phyloP scores from a whole-genome alignment of 345 rosid species.

The Corchorus olitorius region DNA sequence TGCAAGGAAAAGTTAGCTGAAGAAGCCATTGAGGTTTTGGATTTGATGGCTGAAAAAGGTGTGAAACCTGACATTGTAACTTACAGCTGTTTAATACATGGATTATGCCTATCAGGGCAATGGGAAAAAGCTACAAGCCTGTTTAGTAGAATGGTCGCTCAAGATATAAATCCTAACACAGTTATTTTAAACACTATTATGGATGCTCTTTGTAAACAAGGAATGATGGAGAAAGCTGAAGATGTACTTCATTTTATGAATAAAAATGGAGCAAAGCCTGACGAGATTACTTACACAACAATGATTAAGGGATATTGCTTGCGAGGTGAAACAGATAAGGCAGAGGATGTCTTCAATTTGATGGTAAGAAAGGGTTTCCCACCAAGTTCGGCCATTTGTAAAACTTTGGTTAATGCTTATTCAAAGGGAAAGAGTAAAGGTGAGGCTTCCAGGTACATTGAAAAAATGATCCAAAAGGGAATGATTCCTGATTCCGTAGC shows the following conservation, averaged over 20 bases:
- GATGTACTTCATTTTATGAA: conserved; percentile 4
- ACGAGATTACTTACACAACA: neutral
- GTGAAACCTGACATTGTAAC: neutral
- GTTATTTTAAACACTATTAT: neutral
- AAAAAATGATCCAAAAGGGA: neutral
- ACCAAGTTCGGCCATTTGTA: neutral
- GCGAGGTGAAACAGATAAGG: neutral
- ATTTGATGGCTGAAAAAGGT: neutral
- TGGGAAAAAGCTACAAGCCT: neutral
- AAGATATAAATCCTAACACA: neutral
- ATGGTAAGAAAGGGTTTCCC: neutral
- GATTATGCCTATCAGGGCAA: neutral
- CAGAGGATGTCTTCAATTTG: neutral
- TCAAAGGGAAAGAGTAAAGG: neutral
- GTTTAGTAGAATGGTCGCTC: neutral
- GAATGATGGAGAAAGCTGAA: neutral
- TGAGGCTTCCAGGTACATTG: no score
- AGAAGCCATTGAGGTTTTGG: neutral
- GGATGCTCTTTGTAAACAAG: neutral
- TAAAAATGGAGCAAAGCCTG: conserved; percentile 1
- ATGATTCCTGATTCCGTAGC: no score
- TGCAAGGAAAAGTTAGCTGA: neutral
- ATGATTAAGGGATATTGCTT: conserved; percentile 4
- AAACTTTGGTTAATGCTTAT: no score
- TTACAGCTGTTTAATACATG: neutral